These are phyloP conservation scores for Hypoxylon sp. DNA, from an alignment of 2,329 filamentous ascomycete genomes.

Conservation along the genomic window DNA sequence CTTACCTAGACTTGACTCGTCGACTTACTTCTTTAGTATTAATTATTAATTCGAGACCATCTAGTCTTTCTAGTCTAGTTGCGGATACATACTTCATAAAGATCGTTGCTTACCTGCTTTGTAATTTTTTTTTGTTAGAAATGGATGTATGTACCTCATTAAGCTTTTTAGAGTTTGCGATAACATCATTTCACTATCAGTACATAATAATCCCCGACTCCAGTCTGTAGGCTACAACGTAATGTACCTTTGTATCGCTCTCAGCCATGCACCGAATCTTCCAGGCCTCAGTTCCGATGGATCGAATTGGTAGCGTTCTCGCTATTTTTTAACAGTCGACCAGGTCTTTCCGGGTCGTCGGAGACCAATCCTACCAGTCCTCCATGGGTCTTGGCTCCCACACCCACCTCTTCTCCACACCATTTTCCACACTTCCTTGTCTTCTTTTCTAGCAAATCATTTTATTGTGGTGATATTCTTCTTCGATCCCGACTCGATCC, in stretches of 20 bases:
- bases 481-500: constrained; percentile 7
- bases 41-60: not conserved
- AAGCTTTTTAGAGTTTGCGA: constrained; percentile 12
- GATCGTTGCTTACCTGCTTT: not conserved
- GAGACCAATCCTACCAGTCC: constrained; percentile 45
- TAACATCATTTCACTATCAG: constrained; percentile 26
- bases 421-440: constrained; percentile 34
- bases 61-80: too few species aligned
- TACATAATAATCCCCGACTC: not conserved
- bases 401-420: constrained; percentile 45
- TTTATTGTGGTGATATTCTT: constrained; percentile 28
- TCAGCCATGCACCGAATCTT: constrained; percentile 41
- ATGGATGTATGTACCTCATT: not conserved
- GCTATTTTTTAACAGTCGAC: constrained; percentile 31
- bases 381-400: constrained; percentile 37
- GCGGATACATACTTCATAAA: not conserved
- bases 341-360: constrained; percentile 44
- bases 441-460: constrained; percentile 39
- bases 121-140: not conserved
- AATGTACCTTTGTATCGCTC: constrained; percentile 24
- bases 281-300: constrained; percentile 35
- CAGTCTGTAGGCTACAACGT: not conserved
- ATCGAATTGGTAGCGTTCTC: constrained; percentile 28
- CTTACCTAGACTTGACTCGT: constrained; percentile 9
- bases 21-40: not conserved